These are phyloP conservation scores for Hansenula sp. DNA, from an alignment of 1,139 yeast species.

Conservation along the genomic window DNA sequence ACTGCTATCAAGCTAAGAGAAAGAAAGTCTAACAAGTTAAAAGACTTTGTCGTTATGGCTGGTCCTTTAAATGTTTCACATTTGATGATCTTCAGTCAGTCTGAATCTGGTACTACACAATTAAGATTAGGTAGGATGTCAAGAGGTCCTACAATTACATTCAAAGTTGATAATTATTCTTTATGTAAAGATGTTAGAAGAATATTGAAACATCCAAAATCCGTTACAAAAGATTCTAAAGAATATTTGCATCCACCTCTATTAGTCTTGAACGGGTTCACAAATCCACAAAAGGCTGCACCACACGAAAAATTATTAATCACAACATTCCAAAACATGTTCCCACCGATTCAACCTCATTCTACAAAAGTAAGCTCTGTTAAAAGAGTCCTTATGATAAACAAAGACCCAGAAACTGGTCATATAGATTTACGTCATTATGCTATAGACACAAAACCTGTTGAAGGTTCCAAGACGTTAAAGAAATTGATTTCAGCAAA, in stretches of 20 bases:
- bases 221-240: conserved; percentile 55
- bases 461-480: conserved; percentile 78
- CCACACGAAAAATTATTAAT: conserved; percentile 79
- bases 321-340: conserved; percentile 91
- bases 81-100: conserved; percentile 80
- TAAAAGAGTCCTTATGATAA: conserved; percentile 80
- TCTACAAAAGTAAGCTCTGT: conserved; percentile 69
- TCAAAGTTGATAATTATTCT: conserved; percentile 72
- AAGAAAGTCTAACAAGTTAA: conserved; percentile 78
- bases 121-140: conserved; percentile 86
- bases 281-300: conserved; percentile 47
- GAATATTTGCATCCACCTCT: conserved; percentile 81
- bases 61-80: conserved; percentile 95
- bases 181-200: conserved; percentile 77
- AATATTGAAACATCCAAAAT: conserved; percentile 67
- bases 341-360: conserved; percentile 89
- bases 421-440: conserved; percentile 85
- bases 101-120: conserved; percentile 77
- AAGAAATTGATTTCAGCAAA: conserved; percentile 72
- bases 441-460: conserved; percentile 81
- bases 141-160: conserved; percentile 90
- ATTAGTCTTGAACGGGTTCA: conserved; percentile 86
- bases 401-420: conserved; percentile 67
- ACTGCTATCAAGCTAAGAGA: conserved; percentile 88
- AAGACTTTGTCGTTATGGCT: conserved; percentile 93